phyloP scores from a whole-genome alignment of 1,284 basidiomycete species.

The Schizopora paradoxa region DNA sequence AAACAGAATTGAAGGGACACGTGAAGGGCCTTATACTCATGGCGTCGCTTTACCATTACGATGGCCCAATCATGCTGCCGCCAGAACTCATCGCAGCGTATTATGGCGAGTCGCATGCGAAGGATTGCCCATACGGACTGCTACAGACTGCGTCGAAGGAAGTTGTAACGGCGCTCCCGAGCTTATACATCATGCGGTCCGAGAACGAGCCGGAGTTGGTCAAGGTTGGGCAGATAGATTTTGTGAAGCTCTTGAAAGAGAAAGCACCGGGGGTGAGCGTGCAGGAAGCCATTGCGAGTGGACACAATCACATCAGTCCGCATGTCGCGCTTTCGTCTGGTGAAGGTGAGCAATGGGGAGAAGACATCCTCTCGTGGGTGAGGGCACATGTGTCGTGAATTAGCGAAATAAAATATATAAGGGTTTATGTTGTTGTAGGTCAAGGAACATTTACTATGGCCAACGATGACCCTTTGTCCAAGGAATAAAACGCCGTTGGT shows the following conservation, averaged over 20 bases:
- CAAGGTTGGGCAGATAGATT: not conserved
- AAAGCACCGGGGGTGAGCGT: not conserved
- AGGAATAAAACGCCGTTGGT: too few species aligned
- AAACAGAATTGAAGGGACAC: not conserved
- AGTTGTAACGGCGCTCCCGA: not conserved
- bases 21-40: not conserved
- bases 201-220: constrained; percentile 4
- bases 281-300: not conserved
- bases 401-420: too few species aligned
- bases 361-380: constrained; percentile 2
- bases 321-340: constrained; percentile 5
- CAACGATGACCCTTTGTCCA: too few species aligned
- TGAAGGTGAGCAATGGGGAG: constrained; percentile 11
- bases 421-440: too few species aligned
- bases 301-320: constrained; percentile 9
- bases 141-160: not conserved
- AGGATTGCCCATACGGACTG: not conserved
- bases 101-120: not conserved
- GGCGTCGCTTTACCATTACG: not conserved
- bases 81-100: not conserved
- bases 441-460: too few species aligned
- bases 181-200: not conserved
- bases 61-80: not conserved
- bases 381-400: not conserved
- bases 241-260: not conserved